Percentiles rank a stretch among this genome's conserved stretches.
Evolutionary conservation across 2,329 filamentous ascomycete species (phyloP).

Genomic region (Colletotrichum sublineola): DNA sequence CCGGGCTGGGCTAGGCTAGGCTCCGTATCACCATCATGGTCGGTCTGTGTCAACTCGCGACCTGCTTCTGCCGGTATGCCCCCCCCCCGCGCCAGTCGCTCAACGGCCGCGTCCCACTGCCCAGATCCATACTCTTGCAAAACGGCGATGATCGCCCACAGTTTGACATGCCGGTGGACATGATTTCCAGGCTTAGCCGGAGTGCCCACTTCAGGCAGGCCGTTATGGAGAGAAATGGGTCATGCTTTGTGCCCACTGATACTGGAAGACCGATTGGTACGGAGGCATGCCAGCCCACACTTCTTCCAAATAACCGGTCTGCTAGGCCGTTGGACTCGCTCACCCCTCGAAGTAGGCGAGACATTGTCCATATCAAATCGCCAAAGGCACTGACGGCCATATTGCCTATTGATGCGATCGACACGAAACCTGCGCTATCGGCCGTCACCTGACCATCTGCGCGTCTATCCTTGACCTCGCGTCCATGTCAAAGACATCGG

Average conservation of each 20-base stretch:
- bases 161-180: slow-evolving; percentile 6
- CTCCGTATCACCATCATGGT: neutral
- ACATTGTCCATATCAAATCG: neutral
- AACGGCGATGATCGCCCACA: neutral
- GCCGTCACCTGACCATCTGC: slow-evolving; percentile 1
- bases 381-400: neutral
- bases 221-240: neutral
- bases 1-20: too few relatives aligned
- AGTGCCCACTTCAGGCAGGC: neutral
- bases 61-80: slow-evolving; percentile 19
- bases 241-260: neutral
- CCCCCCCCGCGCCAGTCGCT: neutral
- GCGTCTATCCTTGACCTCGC: neutral
- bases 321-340: neutral
- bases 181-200: neutral
- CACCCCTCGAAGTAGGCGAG: neutral
- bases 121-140: neutral
- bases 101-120: neutral
- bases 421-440: neutral
- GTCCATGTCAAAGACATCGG: neutral
- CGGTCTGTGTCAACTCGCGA: neutral
- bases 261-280: neutral
- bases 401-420: neutral
- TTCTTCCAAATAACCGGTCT: neutral
- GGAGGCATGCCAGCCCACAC: neutral